phyloP scores from a whole-genome alignment of 2,329 filamentous ascomycete genomes.

The Penicillium hesseltinei region DNA sequence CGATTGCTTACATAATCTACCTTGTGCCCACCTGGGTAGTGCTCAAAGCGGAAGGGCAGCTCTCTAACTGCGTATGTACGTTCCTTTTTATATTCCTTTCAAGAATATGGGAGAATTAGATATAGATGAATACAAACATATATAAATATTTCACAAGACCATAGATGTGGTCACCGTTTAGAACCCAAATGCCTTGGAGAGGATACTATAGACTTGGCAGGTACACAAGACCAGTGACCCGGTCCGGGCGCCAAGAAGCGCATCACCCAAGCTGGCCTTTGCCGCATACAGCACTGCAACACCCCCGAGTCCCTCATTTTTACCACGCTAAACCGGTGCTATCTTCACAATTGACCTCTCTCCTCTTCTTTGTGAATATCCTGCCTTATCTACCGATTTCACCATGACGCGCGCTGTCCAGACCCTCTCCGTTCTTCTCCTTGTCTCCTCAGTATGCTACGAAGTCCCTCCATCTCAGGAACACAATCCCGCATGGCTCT shows the following conservation, averaged over 20 bases:
- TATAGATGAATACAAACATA: not conserved
- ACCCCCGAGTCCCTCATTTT: constrained; percentile 21
- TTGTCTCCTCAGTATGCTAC: constrained; percentile 76
- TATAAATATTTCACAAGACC: too few species aligned
- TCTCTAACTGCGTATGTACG: not conserved
- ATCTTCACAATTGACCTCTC: constrained; percentile 2
- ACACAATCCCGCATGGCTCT: not conserved
- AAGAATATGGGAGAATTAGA: not conserved
- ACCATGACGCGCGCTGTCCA: constrained; percentile 93
- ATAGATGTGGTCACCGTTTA: not conserved
- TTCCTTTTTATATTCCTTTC: not conserved
- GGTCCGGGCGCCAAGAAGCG: constrained; percentile 12
- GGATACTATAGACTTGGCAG: not conserved
- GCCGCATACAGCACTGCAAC: constrained; percentile 8
- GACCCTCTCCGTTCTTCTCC: constrained; percentile 80
- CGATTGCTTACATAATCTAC: not conserved
- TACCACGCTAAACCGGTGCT: not conserved
- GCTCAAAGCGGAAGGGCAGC: not conserved
- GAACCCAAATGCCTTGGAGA: not conserved
- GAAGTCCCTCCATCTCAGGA: not conserved
- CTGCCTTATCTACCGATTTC: constrained; percentile 17
- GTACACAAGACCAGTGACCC: constrained; percentile 8
- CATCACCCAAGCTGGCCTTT: constrained; percentile 10
- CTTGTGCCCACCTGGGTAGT: not conserved
- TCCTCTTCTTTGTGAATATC: constrained; percentile 11